Conservation (phyloP, 2,329 filamentous ascomycete species). For the Verticillium isaacii region DNA sequence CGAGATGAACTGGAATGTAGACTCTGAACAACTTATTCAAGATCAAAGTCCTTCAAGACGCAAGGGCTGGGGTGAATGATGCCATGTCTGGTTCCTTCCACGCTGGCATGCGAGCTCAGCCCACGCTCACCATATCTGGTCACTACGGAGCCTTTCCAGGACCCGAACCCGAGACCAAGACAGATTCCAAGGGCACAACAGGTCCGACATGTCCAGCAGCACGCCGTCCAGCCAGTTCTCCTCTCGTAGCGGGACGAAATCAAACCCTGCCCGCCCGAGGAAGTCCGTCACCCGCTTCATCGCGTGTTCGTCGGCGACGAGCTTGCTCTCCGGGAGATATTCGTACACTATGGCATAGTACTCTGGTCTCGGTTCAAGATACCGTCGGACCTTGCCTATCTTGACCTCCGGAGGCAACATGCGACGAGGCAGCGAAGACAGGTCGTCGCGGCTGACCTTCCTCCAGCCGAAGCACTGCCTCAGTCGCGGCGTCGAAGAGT, state of each 20-base stretch:
- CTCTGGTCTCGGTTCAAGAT: background rate
- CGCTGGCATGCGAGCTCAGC: no score
- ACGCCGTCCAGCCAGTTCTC: conserved; percentile 2
- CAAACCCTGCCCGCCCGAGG: background rate
- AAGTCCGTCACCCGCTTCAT: background rate
- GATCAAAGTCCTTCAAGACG: background rate
- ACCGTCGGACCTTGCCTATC: no score
- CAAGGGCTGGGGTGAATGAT: background rate
- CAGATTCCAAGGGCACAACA: conserved; percentile 1
- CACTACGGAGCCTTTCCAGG: no score
- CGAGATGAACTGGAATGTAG: conserved; percentile 24
- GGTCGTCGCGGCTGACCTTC: background rate
- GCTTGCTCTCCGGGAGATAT: background rate
- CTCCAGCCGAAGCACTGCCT: conserved; percentile 3
- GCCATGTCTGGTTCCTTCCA: no score
- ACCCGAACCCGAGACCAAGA: no score
- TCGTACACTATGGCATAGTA: conserved; percentile 5
- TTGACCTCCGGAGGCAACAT: background rate
- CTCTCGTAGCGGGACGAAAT: background rate
- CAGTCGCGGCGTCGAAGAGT: background rate
- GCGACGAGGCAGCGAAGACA: background rate
- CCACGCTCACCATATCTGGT: no score
- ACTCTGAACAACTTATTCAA: background rate
- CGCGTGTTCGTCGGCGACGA: background rate
- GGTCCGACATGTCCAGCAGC: conserved; percentile 4